phyloP scores from a whole-genome alignment of 1,284 basidiomycete genomes.

The Garcileccinum viscosum region DNA sequence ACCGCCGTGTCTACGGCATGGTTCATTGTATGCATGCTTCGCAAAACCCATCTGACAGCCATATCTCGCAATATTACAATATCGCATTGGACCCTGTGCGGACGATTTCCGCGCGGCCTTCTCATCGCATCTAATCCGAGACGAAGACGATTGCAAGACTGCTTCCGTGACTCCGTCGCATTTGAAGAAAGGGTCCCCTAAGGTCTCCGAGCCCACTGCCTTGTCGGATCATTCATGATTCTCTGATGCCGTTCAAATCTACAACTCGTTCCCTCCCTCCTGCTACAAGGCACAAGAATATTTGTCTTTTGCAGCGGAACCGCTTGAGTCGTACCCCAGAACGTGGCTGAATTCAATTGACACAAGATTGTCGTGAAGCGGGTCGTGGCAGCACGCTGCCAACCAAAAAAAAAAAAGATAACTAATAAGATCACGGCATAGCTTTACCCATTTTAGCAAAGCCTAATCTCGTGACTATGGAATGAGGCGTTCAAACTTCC shows the following conservation, averaged over 20 bases:
- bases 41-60: conserved; percentile 2
- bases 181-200: not conserved
- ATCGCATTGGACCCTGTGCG: conserved; percentile 27
- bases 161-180: not conserved
- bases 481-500: conserved; percentile 7
- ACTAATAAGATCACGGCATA: conserved; percentile 11
- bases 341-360: conserved; percentile 27
- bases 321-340: conserved; percentile 33
- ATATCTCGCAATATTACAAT: conserved; percentile 25
- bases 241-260: not conserved
- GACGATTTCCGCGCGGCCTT: conserved; percentile 26
- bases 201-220: conserved; percentile 7
- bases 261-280: not conserved
- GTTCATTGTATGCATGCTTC: conserved; percentile 3
- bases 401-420: not conserved
- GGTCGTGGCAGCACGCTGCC: conserved; percentile 3
- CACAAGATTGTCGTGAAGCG: conserved; percentile 13
- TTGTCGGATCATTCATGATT: conserved; percentile 18
- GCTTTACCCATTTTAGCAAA: conserved; percentile 21
- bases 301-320: conserved; percentile 17
- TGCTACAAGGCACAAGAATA: conserved; percentile 2
- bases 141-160: conserved; percentile 8
- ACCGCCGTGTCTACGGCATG: not conserved
- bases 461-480: conserved; percentile 25
- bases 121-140: conserved; percentile 2